Conservation (phyloP, 192 early-diverging fungal genomes). For the Mortierella claussenii region DNA sequence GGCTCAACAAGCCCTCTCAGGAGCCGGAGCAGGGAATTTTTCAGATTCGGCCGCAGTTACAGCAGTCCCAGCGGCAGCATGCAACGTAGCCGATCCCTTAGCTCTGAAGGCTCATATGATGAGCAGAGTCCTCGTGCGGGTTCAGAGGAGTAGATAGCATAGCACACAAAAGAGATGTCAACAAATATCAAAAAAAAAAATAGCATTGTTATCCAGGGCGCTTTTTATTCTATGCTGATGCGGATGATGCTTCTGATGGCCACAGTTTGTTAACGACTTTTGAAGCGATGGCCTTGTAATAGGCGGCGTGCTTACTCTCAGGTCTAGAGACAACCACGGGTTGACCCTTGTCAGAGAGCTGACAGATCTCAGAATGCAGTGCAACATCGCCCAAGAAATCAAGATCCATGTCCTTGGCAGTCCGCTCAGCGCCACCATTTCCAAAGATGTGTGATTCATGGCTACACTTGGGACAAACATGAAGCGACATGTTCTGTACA, state of each 20-base stretch:
- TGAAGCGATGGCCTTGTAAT: slow-evolving; percentile 62
- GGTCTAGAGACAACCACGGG: slow-evolving; percentile 73
- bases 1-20: slow-evolving; percentile 15
- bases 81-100: slow-evolving; percentile 37
- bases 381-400: slow-evolving; percentile 83
- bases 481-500: slow-evolving; percentile 90
- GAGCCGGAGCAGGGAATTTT: slow-evolving; percentile 24
- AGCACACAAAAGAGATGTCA: too few relatives aligned
- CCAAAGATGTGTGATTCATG: slow-evolving; percentile 87
- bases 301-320: slow-evolving; percentile 58
- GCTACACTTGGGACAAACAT: slow-evolving; percentile 82
- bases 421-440: slow-evolving; percentile 62
- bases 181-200: too few relatives aligned
- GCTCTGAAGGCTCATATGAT: slow-evolving; percentile 27
- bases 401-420: slow-evolving; percentile 72
- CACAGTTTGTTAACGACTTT: slow-evolving; percentile 57
- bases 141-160: slow-evolving; percentile 18
- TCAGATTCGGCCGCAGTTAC: slow-evolving; percentile 24
- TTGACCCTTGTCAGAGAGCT: slow-evolving; percentile 75
- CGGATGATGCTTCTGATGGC: slow-evolving; percentile 5
- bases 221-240: not conserved
- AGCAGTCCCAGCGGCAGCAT: slow-evolving; percentile 22
- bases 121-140: slow-evolving; percentile 20
- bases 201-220: too few relatives aligned
- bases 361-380: slow-evolving; percentile 78